These are phyloP conservation scores for Mortierella sp. DNA, from an alignment of 371 early-diverging fungal species.

Conservation along the genomic window DNA sequence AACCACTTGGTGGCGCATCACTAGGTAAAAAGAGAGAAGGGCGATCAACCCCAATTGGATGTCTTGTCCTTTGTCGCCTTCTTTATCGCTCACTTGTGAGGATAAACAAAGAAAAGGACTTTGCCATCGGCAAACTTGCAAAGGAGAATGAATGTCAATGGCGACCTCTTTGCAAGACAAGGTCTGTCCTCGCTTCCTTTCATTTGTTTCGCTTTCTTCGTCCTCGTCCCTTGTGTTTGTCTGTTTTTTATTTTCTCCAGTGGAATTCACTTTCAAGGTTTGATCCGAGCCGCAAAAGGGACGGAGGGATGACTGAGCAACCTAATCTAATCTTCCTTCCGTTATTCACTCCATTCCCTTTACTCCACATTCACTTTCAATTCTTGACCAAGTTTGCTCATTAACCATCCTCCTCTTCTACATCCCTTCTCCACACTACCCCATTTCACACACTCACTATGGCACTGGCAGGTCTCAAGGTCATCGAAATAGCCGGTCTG, in stretches of 20 bases:
- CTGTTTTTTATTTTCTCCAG: not conserved
- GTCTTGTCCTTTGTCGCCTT: too few species aligned
- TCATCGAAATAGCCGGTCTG: constrained; percentile 82
- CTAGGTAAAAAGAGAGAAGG: not conserved
- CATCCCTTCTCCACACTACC: constrained; percentile 43
- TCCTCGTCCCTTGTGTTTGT: not conserved
- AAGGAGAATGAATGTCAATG: not conserved
- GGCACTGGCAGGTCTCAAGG: constrained; percentile 69
- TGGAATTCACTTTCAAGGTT: not conserved
- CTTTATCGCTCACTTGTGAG: not conserved
- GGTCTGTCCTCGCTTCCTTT: too few species aligned
- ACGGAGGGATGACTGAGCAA: not conserved
- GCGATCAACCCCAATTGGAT: not conserved
- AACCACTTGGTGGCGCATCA: not conserved
- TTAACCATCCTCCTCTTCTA: not conserved
- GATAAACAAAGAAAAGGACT: not conserved
- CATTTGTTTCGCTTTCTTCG: not conserved
- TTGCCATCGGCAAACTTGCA: too few species aligned
- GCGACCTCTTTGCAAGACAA: not conserved
- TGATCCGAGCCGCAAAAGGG: constrained; percentile 32
- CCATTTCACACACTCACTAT: constrained; percentile 16
- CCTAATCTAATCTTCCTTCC: not conserved
- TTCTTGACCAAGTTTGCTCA: not conserved
- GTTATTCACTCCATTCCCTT: not conserved
- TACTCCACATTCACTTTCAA: not conserved